These are phyloP conservation scores for Bipolaris victoriae DNA, from an alignment of 2,329 filamentous ascomycete genomes.

Conservation along the genomic window DNA sequence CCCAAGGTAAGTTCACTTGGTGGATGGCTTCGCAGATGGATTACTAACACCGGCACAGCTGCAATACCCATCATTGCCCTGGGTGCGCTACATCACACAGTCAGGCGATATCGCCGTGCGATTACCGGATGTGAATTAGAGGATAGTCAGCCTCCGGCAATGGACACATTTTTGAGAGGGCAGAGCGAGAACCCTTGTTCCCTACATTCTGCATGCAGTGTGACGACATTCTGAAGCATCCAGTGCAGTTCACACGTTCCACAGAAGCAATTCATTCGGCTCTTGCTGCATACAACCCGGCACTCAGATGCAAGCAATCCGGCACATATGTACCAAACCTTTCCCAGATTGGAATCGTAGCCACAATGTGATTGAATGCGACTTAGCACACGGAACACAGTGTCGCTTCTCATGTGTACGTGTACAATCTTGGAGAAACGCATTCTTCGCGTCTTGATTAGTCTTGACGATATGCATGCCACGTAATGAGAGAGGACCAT, in stretches of 20 bases:
- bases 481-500: neutral
- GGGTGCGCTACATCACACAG: constrained; percentile 98
- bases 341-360: neutral
- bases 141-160: neutral
- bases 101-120: constrained; percentile 95
- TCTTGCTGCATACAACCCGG: neutral
- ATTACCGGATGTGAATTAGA: constrained; percentile 82
- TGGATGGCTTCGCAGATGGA: neutral
- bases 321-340: neutral
- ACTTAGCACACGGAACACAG: neutral
- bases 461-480: neutral
- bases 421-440: neutral
- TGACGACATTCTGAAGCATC: neutral
- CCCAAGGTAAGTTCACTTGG: constrained; percentile 78
- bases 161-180: constrained; percentile 4
- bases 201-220: neutral
- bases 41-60: constrained; percentile 62
- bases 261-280: constrained; percentile 4
- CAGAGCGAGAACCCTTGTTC: neutral
- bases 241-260: neutral
- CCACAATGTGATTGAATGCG: neutral
- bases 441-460: neutral
- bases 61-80: constrained; percentile 96
- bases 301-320: neutral
- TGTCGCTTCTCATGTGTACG: neutral